Conservation (phyloP, 257 asterid genomes). For the Orobanche coerulescens region DNA sequence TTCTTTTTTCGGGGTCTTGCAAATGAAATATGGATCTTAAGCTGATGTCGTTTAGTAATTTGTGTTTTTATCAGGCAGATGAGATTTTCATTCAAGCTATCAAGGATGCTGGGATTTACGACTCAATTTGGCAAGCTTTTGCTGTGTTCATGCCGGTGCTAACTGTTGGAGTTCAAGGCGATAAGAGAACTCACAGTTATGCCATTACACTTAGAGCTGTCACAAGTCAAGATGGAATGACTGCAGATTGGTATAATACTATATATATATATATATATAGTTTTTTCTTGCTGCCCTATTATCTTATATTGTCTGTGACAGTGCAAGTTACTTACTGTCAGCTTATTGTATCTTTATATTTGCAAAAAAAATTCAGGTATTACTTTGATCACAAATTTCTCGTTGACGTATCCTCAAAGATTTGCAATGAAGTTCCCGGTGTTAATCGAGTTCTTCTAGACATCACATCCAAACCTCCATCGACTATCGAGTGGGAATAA, state of each 20-base stretch:
- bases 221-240: slow-evolving; percentile 99
- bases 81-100: slow-evolving; percentile 93
- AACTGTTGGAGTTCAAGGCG: slow-evolving; percentile 99
- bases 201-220: slow-evolving; percentile 92
- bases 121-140: slow-evolving; percentile 95
- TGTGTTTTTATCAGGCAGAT: slow-evolving; percentile 52
- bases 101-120: slow-evolving; percentile 84
- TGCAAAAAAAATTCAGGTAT: slow-evolving; percentile 52
- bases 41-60: neutral
- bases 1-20: neutral
- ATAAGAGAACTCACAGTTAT: slow-evolving; percentile 86
- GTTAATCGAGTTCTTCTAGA: slow-evolving; percentile 96
- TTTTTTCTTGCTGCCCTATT: neutral
- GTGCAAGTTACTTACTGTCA: neutral
- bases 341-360: neutral
- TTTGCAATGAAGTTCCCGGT: slow-evolving; percentile 86
- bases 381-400: slow-evolving; percentile 83
- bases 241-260: slow-evolving; percentile 99
- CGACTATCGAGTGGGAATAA: slow-evolving; percentile 97
- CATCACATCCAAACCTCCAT: slow-evolving; percentile 96
- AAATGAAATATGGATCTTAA: neutral
- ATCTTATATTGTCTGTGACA: neutral
- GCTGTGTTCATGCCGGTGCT: slow-evolving; percentile 87
- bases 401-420: slow-evolving; percentile 68
- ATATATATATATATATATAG: too few relatives aligned